Conservation (phyloP, 768 basidiomycete genomes). For the Pulveroboletus sp. region DNA sequence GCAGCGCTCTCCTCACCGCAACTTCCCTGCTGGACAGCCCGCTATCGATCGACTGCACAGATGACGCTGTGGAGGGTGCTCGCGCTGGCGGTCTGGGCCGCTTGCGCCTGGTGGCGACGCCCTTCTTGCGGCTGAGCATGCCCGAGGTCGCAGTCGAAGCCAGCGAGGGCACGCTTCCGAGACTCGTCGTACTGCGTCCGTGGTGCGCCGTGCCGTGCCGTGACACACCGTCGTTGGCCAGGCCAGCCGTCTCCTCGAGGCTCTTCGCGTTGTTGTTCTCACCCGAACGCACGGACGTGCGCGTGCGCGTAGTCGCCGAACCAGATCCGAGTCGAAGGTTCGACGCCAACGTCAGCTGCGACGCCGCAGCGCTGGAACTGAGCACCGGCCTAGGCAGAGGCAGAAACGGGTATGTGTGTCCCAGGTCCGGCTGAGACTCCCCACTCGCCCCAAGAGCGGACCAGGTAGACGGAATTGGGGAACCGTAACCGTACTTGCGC, state of each 20-base stretch:
- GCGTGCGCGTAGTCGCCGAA: slow-evolving; percentile 1
- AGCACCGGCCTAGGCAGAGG: too few species aligned
- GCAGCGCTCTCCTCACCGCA: slow-evolving; percentile 22
- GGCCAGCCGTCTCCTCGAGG: neutral
- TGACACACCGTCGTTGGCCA: too few species aligned
- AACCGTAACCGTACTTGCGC: slow-evolving; percentile 23
- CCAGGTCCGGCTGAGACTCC: slow-evolving; percentile 17
- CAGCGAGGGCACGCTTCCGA: neutral
- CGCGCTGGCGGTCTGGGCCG: slow-evolving; percentile 20
- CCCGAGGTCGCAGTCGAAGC: slow-evolving; percentile 13
- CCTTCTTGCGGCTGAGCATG: slow-evolving; percentile 21
- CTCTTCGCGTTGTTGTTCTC: neutral
- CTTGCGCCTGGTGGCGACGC: slow-evolving; percentile 14
- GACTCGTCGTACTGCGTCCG: neutral
- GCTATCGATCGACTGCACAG: slow-evolving; percentile 23
- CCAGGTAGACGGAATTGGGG: slow-evolving; percentile 23
- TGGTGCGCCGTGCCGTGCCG: too few species aligned
- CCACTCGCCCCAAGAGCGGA: slow-evolving; percentile 18
- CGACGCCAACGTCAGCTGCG: too few species aligned
- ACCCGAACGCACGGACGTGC: neutral
- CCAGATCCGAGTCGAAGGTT: slow-evolving; percentile 3
- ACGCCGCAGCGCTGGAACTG: too few species aligned
- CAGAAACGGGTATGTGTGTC: neutral
- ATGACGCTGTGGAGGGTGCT: slow-evolving; percentile 27
- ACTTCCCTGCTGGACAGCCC: slow-evolving; percentile 20